These are phyloP conservation scores for Gyrodon lividus DNA, from an alignment of 768 basidiomycete species.

Conservation along the genomic window DNA sequence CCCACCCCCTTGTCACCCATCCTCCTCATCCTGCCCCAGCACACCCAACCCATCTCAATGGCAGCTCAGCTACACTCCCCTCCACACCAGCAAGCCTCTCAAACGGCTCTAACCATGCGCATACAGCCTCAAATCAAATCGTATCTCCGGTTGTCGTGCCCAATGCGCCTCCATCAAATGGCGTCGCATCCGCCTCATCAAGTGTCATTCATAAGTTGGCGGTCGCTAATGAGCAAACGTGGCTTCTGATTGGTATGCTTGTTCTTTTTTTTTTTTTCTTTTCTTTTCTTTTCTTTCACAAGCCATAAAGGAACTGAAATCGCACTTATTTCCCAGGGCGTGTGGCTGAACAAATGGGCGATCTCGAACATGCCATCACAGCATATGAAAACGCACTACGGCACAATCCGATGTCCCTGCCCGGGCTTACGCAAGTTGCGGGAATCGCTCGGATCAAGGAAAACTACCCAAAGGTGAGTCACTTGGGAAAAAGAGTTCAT, in stretches of 20 bases:
- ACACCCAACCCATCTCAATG: conserved; percentile 53
- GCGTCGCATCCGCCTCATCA: conserved; percentile 24
- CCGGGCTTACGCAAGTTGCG: conserved; percentile 91
- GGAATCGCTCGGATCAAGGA: conserved; percentile 97
- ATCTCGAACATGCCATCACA: conserved; percentile 87
- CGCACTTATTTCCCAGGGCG: conserved; percentile 58
- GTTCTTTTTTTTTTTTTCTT: conserved; percentile 4
- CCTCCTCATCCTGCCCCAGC: conserved; percentile 34
- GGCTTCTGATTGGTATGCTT: conserved; percentile 81
- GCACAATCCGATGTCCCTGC: conserved; percentile 89
- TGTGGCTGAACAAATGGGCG: conserved; percentile 93
- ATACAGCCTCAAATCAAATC: conserved; percentile 35
- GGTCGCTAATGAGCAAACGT: conserved; percentile 89
- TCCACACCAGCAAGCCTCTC: conserved; percentile 43
- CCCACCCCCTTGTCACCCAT: conserved; percentile 43
- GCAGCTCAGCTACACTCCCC: conserved; percentile 41
- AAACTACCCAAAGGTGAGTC: conserved; percentile 88
- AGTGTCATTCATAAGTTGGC: conserved; percentile 74
- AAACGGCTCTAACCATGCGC: conserved; percentile 42
- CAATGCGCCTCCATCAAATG: conserved; percentile 27
- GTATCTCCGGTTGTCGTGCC: conserved; percentile 50
- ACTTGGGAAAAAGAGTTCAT: conserved; percentile 35
- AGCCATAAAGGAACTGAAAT: conserved; percentile 19
- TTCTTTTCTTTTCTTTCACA: conserved; percentile 3
- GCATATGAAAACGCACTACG: conserved; percentile 95